phyloP scores from a whole-genome alignment of 2,329 filamentous ascomycete species.

The Apiospora malaysiana region DNA sequence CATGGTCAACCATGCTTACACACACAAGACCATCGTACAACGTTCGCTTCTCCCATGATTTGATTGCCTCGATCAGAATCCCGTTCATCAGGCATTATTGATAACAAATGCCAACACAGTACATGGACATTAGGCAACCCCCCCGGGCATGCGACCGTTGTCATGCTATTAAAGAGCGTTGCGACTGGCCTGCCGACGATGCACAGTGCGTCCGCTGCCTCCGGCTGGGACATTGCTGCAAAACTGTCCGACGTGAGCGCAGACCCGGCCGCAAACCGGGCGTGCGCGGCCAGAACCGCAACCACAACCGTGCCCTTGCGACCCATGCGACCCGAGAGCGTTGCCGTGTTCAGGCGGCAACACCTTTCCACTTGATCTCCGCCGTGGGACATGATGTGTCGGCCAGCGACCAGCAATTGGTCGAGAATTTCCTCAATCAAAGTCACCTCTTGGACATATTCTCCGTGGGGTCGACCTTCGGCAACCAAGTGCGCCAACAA shows the following conservation, averaged over 20 bases:
- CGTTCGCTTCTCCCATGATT: not conserved
- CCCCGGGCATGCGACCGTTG: slow-evolving; percentile 33
- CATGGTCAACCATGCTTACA: too few relatives aligned
- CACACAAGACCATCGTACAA: not conserved
- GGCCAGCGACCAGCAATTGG: not conserved
- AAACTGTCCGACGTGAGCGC: slow-evolving; percentile 3
- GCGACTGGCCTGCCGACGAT: slow-evolving; percentile 27
- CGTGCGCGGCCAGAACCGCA: too few relatives aligned
- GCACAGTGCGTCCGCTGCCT: slow-evolving; percentile 31
- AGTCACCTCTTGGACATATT: not conserved
- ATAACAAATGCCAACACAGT: not conserved
- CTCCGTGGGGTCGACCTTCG: not conserved
- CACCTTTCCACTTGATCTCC: not conserved
- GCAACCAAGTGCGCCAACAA: not conserved
- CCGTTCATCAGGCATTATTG: not conserved
- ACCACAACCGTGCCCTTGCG: too few relatives aligned
- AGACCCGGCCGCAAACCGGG: not conserved
- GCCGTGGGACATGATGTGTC: not conserved
- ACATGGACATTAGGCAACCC: not conserved
- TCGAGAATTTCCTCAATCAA: not conserved
- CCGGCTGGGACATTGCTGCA: slow-evolving; percentile 31
- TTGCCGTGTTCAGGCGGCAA: too few relatives aligned
- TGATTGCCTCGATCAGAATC: not conserved
- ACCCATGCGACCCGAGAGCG: not conserved
- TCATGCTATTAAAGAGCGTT: slow-evolving; percentile 35